Percentiles rank a stretch among this genome's conserved stretches.
phyloP scores from a whole-genome alignment of 202 grass and related monocot species.

The Panicum virgatum region DNA sequence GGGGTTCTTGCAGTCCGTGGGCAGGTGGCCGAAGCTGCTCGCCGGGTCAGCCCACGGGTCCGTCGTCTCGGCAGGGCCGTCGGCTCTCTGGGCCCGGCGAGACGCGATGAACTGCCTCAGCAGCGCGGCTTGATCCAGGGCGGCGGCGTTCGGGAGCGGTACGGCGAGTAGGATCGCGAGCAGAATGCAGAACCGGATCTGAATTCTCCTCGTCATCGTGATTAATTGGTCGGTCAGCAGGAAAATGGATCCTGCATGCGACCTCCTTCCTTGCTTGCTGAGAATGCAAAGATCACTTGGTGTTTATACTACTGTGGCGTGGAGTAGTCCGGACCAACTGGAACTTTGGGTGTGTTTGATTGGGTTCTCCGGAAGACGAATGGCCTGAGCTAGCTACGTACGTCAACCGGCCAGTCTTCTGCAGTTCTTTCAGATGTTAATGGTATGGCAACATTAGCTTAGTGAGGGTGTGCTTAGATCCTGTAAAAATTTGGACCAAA shows the following conservation, averaged over 20 bases:
- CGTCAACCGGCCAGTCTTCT: too few species aligned
- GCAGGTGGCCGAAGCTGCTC: not conserved
- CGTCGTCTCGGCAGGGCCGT: not conserved
- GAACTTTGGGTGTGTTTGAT: too few species aligned
- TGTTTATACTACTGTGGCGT: not conserved
- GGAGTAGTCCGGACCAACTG: too few species aligned
- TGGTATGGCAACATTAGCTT: too few species aligned
- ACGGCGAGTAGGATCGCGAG: not conserved
- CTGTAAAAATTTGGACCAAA: too few species aligned
- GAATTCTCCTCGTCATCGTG: not conserved
- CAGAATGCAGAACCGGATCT: not conserved
- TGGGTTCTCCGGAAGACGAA: too few species aligned
- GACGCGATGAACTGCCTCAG: constrained; percentile 10
- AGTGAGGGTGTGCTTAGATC: too few species aligned
- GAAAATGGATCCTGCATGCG: not conserved
- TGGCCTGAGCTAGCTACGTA: not conserved
- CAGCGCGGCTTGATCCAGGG: constrained; percentile 7
- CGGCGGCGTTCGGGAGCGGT: constrained; percentile 23
- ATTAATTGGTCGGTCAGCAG: not conserved
- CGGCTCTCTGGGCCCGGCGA: not conserved
- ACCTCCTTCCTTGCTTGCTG: not conserved
- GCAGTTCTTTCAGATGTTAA: too few species aligned
- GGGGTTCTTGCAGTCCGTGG: not conserved
- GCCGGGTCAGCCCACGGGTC: not conserved
- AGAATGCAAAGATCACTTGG: not conserved